Evolutionary conservation across 441 rosid species (phyloP), one percentile per base, ranked within the genome.

Genomic region (Croton setiger): DNA sequence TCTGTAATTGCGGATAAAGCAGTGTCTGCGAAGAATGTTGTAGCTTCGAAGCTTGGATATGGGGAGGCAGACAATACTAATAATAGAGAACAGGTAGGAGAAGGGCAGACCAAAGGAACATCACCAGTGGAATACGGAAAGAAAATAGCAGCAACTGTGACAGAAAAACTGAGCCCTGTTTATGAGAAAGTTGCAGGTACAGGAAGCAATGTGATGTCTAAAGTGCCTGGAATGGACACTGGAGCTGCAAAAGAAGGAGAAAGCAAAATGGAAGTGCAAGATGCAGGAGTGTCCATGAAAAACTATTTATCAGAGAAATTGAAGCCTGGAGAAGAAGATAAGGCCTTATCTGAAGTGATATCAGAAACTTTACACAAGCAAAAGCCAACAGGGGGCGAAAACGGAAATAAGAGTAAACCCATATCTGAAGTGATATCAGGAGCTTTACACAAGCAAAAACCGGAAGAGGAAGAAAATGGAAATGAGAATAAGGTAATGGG

Each of bases 271-370:
- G 14, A 52, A 31, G 78, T 47, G 11, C 75, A 80, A 68, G 83
- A 80, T 21, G 84, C 77, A 75, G 81, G 84, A 53, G 82, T 78
- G 15, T 68, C 92, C 0, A 49, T 81, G 71, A 92, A 70, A 77
- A 78, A 72, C n/a, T 88, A 87, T 53, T 4, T 87, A 0, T 76
- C 80, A 7, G 93, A 84, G 74, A 90, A 86, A 63, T 54, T 89
- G 60, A 86, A 15, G 81, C 88, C 93, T 3, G 84, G 93, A n/a
- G 97, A 88, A 23, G 97, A 82, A 56, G 93, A 90, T 61, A 85
- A 52, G 75, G 96, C 96, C 0, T 75, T 88, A 8, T 80, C 93
- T 2, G 87, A 88, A 54, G 71, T 85, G 60, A 88, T 91, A 13
- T 58, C 87, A 0, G 89, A 79, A 67, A 78, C 83, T 31, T 76